Base-by-base conservation (phyloP, 768 basidiomycete genomes). In the Mycena galopus region DNA sequence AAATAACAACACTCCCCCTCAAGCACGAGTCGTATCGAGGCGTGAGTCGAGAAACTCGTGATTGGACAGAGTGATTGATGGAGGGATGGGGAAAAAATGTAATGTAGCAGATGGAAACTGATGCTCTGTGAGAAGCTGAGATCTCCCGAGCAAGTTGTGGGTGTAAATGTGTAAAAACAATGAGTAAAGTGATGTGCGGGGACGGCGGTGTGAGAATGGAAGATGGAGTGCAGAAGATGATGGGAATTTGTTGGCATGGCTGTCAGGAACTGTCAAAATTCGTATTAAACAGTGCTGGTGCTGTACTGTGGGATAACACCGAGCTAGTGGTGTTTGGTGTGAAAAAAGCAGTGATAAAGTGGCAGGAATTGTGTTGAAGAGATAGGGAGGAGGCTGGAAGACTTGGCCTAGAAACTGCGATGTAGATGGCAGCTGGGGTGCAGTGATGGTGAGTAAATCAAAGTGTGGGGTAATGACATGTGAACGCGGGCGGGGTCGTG, bases 11-110 rank as follows among this genome's bases (percentile, higher is more conserved):
- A 58, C 56, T 58, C 56, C 56, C 56, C 56, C 56, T 58, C 56
- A 58, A 58, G 56, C 56, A 35, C 56, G 56, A 58, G 56, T 35
- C 56, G 56, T 58, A 33, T 58, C 56, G 56, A 58, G 56, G 32
- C 56, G 56, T 11, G 35, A 58, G 30, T 33, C 56, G 32, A 30
- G 30, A 58, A 30, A 58, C 56, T 58, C 56, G 56, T 35, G 56
- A 56, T 56, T 56, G 55, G 55, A 56, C 55, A 11, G 55, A 35
- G 56, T 58, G 56, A 58, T 33, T 19, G 33, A 35, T 58, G 32
- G 19, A 35, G 56, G 30, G 32, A 12, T 33, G 42, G 56, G 17
- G 19, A 35, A n/a, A 30, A 58, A 33, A 12, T 33, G 21, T n/a
- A 56, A 56, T 56, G 29, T 56, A 44, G 55, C 32, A 32, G 33